A percentile compares a stretch with the other conserved stretches of the same genome.
Evolutionary conservation across 2,329 filamentous ascomycete species (phyloP).

Genomic region (Arthrobotrys pseudoclavata): DNA sequence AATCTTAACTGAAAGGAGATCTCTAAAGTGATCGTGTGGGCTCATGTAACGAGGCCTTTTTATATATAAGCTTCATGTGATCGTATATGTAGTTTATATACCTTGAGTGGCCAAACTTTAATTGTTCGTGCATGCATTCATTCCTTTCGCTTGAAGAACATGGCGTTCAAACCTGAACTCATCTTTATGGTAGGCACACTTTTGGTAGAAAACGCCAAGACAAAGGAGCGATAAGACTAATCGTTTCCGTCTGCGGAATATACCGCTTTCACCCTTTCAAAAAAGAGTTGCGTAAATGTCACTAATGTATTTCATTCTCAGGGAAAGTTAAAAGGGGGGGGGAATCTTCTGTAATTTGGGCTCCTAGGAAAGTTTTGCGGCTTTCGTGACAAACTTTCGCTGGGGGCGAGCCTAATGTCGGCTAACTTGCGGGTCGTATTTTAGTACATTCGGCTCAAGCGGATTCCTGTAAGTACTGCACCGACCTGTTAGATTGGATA

Average conservation of each 20-base stretch:
- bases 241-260: slow-evolving; percentile 16
- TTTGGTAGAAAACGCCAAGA: slow-evolving; percentile 6
- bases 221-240: not conserved
- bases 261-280: not conserved
- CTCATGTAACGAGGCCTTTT: slow-evolving; percentile 14
- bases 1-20: slow-evolving; percentile 1
- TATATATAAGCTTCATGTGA: slow-evolving; percentile 12
- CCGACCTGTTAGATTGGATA: not conserved
- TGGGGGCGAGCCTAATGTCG: slow-evolving; percentile 9
- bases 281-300: slow-evolving; percentile 7
- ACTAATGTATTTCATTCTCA: not conserved
- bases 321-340: not conserved
- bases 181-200: not conserved
- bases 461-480: slow-evolving; percentile 1
- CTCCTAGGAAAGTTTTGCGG: not conserved
- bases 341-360: not conserved
- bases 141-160: slow-evolving; percentile 6
- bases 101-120: slow-evolving; percentile 18
- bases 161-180: not conserved
- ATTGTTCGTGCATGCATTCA: slow-evolving; percentile 7
- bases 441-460: slow-evolving; percentile 2
- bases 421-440: not conserved
- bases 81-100: not conserved
- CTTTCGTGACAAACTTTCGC: slow-evolving; percentile 4
- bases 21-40: not conserved